These are phyloP conservation scores for Physcia stellaris DNA, from an alignment of 495 filamentous ascomycete genomes.

Conservation along the genomic window DNA sequence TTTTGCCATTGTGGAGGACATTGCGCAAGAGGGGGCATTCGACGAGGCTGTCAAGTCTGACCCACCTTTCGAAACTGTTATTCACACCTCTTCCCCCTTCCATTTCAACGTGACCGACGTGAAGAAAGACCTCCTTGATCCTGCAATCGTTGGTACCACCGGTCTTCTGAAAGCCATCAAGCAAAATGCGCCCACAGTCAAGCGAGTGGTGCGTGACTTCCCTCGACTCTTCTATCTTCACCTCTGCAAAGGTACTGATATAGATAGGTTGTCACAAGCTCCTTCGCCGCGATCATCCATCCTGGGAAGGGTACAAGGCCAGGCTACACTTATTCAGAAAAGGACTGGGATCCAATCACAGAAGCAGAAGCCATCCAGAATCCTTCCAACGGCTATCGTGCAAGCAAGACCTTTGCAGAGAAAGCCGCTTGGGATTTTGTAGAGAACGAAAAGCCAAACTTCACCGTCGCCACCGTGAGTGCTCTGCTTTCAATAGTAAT, in stretches of 20 bases:
- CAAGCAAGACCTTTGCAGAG: constrained; percentile 51
- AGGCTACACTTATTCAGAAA: constrained; percentile 50
- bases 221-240: too few relatives aligned
- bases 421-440: constrained; percentile 74
- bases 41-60: constrained; percentile 60
- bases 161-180: constrained; percentile 65
- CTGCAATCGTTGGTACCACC: constrained; percentile 49
- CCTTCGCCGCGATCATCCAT: constrained; percentile 65
- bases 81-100: constrained; percentile 84
- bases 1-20: constrained; percentile 71
- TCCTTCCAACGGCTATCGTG: constrained; percentile 49
- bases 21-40: constrained; percentile 62
- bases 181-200: constrained; percentile 60
- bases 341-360: constrained; percentile 76
- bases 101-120: constrained; percentile 59
- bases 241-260: background rate
- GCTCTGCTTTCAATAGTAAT: constrained; percentile 13
- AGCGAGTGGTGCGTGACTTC: constrained; percentile 40
- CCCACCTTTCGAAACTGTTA: constrained; percentile 68
- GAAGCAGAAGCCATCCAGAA: constrained; percentile 46
- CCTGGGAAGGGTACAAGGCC: constrained; percentile 31
- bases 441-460: constrained; percentile 64
- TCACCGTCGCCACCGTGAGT: constrained; percentile 60
- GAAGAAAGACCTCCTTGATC: constrained; percentile 56
- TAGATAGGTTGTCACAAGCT: constrained; percentile 55